Base-by-base conservation (phyloP, 2,329 filamentous ascomycete species). In the Aspergillus oerlinghausenensis region DNA sequence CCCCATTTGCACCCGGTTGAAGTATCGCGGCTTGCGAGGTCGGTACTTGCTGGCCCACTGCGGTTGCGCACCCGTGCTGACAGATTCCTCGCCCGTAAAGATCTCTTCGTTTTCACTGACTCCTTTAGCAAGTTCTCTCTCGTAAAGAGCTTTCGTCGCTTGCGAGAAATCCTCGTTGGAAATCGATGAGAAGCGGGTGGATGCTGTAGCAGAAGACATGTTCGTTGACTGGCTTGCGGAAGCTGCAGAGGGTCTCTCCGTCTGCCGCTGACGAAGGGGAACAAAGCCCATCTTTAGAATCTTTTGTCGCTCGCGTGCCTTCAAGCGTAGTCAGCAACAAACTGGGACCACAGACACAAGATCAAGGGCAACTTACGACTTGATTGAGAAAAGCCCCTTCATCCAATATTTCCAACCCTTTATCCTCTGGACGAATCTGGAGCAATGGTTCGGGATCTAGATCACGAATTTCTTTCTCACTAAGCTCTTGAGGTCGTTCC, bases 1-100 rank as follows among this genome's bases (percentile, higher is more conserved):
- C 53, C 94, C 94, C 90, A 97, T 97, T 74, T 96, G 92, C 49
- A 97, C 92, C 43, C 94, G 88, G 71, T 97, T 97, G 82, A 99
- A 99, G 77, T 97, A 97, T 58, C 89, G 86, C 11, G 94, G 94
- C 75, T 97, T 99, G 61, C 94, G 85, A 7, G 93, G 92, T 42
- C 88, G 85, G 73, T 96, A 89, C 74, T 93, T 92, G 70, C 86
- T 85, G 5, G 88, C 87, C 92, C 92, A 96, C 62, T 87, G 84
- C 3, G 90, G 88, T 63, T 85, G 85, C 3, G 82, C 78, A 4
- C 78, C 76, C 9, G 83, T 84, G 32, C 82, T 78, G 26, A 96
- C 86, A 43, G 87, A 82, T 75, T 96, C 94, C 76, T 99, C 94
- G 8, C 87, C 90, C 0, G 90, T 87, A 68, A 99, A 97, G 35